Base-by-base conservation (phyloP, 169 alveolate species). In the Neospora caninum region DNA sequence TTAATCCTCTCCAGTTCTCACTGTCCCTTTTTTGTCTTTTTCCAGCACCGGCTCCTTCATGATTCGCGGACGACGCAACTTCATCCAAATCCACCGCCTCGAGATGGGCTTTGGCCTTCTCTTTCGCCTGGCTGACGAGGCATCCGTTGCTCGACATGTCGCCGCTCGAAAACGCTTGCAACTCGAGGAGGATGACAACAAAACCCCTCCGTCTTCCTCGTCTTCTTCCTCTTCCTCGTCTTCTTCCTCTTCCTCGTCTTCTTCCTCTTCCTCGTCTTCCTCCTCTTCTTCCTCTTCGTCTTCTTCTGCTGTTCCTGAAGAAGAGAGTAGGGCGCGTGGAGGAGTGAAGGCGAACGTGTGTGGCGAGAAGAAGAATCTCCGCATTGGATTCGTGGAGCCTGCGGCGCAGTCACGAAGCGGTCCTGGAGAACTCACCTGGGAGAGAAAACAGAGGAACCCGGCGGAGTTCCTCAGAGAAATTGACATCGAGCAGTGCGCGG, bases 31-130 rank as follows among this genome's bases (percentile, higher is more conserved):
- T 41, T 43, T 25, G 6, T 0, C 64, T 83, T 38, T 38, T 41
- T 43, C 69, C 82, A 64, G 98, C 41, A 98, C 99, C 67, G 99
- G 99, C 31, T 94, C 99, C 58, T 99, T 99, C 96, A 98, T 98
- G 97, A 98, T 99, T 73, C 95, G 99, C 83, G 99, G 99, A 18
- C 99, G 99, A 95, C 98, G 98, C 95, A 98, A 99, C 96, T 98
- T 95, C 92, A 92, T 98, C 31, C 98, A 97, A 41, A 99, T 99
- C 29, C 95, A 96, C 31, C 97, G 97, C 82, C 98, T 98, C 54
- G 99, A 99, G 96, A 98, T 99, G 99, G 99, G 99, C 22, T 92
- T 98, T 80, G 98, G 99, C 41, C 95, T 97, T 38, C 94, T 97
- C 53, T 97, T 91, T 91, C 92, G 91, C 49, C 93, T 95, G n/a